Evolutionary conservation across 2,329 filamentous ascomycete genomes (phyloP), one percentile per base, ranked within the genome.

Genomic region (Alternaria sp.): DNA sequence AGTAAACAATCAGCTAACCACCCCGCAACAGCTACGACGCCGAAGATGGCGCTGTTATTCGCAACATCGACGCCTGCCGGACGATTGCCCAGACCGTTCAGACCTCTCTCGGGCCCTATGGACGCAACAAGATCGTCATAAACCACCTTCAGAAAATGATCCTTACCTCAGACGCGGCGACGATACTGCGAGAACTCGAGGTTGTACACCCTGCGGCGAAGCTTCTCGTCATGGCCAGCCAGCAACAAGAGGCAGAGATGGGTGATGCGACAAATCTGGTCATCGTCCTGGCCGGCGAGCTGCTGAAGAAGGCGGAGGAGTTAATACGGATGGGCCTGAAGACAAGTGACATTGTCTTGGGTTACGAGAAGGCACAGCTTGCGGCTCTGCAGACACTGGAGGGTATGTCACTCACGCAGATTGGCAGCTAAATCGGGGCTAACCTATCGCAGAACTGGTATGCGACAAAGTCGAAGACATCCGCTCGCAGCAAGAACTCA

Each of bases 61-160:
- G 96, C 79, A 99, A 99, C 83, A 98, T 99, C 83, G 96, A 99
- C 80, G 96, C 96, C 80, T 99, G 96, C 85, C 89, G 94, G 70
- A 93, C 96, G 71, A 98, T 99, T 82, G 90, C 96, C 62, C 92
- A 92, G 76, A 99, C 96, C 56, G 96, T 99, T 53, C 93, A 97
- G 85, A 98, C 96, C 61, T 98, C 96, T 49, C 88, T 99, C 36
- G 96, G 96, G 56, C 96, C 96, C 64, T 97, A 97, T 83, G 96
- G 96, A 77, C 92, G 96, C 83, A 99, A 99, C 87, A 99, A 99
- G 86, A 94, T 99, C 79, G 93, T 99, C 84, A 98, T 99, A 87
- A 99, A 99, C 86, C 96, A 99, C 84, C 87, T 99, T 67, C 93
- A 97, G 83, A 99, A 99, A 87, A 97, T 99, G 96, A 97, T 97